Conservation (phyloP, 352 stramenopile species). For the Phytophthora niederhauseri region DNA sequence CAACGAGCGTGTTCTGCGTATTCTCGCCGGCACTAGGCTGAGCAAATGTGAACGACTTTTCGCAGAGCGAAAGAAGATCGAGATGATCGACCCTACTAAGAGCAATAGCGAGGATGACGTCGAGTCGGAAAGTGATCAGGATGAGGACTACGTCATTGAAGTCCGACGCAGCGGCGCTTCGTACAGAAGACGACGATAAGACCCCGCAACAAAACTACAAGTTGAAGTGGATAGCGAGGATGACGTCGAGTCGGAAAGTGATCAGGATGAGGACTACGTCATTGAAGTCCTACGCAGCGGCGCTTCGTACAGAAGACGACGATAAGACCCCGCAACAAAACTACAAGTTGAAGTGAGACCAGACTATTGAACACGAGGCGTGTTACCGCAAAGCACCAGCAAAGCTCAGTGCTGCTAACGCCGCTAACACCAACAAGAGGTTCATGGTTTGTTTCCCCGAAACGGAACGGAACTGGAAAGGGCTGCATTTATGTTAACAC, state of each 20-base stretch:
- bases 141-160: conserved; percentile 33
- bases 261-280: conserved; percentile 29
- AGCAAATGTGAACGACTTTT: conserved; percentile 47
- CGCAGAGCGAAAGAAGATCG: conserved; percentile 41
- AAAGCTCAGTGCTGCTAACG: neutral
- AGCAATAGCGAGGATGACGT: conserved; percentile 43
- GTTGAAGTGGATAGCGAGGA: conserved; percentile 41
- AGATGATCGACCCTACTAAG: conserved; percentile 40
- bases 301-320: conserved; percentile 19
- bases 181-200: conserved; percentile 24
- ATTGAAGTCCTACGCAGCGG: conserved; percentile 24
- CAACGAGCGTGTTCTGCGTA: conserved; percentile 27
- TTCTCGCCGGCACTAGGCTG: conserved; percentile 27
- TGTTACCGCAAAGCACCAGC: neutral
- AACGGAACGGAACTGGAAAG: conserved; percentile 70
- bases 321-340: neutral
- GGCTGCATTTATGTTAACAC: conserved; percentile 67
- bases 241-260: conserved; percentile 31
- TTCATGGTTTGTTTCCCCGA: conserved; percentile 37
- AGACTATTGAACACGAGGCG: neutral
- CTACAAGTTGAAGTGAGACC: neutral
- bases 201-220: neutral
- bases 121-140: conserved; percentile 31
- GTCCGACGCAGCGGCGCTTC: conserved; percentile 12
- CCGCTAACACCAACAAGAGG: conserved; percentile 13